phyloP scores from a whole-genome alignment of 352 stramenopile species.

The Globisporangium uncinulatum region DNA sequence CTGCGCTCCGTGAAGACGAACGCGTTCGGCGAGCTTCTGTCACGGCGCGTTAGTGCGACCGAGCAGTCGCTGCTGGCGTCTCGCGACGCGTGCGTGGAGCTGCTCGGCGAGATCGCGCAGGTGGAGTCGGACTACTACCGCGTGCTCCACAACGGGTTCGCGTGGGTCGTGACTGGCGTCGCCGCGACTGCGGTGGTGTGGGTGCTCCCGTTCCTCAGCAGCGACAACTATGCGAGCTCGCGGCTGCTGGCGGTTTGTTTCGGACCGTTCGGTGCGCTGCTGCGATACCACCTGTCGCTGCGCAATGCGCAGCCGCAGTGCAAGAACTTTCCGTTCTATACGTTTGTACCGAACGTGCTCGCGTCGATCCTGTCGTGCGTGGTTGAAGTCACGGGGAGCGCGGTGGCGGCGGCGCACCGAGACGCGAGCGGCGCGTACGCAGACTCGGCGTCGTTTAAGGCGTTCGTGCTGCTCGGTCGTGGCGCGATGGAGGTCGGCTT shows the following conservation, averaged over 20 bases:
- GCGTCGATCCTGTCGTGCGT: constrained; percentile 45
- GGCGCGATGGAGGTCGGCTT: constrained; percentile 44
- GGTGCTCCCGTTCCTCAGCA: constrained; percentile 35
- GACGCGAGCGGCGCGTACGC: constrained; percentile 11
- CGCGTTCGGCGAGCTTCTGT: constrained; percentile 36
- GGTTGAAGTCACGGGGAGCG: constrained; percentile 36
- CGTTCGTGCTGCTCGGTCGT: constrained; percentile 42
- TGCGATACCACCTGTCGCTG: constrained; percentile 53
- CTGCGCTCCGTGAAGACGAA: constrained; percentile 42
- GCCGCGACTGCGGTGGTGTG: constrained; percentile 32
- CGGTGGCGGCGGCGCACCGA: constrained; percentile 16
- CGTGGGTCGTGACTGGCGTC: constrained; percentile 21
- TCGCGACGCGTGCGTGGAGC: constrained; percentile 33
- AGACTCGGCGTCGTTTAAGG: constrained; percentile 17
- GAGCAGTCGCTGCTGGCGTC: constrained; percentile 34
- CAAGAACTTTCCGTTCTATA: constrained; percentile 57
- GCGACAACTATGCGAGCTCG: constrained; percentile 45
- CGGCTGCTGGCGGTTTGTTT: constrained; percentile 47
- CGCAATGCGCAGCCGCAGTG: constrained; percentile 39
- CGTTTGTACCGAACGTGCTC: constrained; percentile 53
- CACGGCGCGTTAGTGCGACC: constrained; percentile 32
- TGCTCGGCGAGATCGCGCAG: constrained; percentile 38
- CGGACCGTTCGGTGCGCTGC: constrained; percentile 47
- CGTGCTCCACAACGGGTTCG: constrained; percentile 22
- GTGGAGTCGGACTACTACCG: constrained; percentile 43